These are phyloP conservation scores for Pyricularia grisea DNA, from an alignment of 2,329 filamentous ascomycete species.

Conservation along the genomic window DNA sequence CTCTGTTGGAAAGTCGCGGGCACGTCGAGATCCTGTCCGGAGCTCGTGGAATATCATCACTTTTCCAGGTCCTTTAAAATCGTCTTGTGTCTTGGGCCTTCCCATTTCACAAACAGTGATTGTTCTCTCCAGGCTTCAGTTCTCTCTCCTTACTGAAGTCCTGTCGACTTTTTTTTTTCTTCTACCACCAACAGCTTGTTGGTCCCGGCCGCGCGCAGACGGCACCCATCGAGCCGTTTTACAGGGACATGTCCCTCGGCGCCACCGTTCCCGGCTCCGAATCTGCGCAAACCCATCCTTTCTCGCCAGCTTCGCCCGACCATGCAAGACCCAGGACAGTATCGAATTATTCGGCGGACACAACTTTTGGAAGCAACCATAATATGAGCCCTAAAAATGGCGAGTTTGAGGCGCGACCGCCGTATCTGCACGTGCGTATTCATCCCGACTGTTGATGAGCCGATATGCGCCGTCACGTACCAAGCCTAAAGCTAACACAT, in stretches of 20 bases:
- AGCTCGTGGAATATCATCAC: too few relatives aligned
- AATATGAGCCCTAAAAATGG: constrained; percentile 30
- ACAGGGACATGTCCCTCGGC: neutral
- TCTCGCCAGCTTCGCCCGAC: neutral
- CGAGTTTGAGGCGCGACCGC: constrained; percentile 48
- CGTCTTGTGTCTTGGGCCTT: neutral
- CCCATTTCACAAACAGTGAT: neutral
- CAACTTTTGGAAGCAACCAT: constrained; percentile 10
- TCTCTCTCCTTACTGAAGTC: neutral
- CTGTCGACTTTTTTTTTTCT: neutral
- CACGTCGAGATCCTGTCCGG: neutral
- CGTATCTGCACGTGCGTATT: constrained; percentile 50
- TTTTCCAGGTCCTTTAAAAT: neutral
- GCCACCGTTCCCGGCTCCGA: neutral
- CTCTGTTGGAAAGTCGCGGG: neutral
- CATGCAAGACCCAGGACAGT: neutral
- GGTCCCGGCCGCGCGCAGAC: neutral
- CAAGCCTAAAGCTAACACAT: constrained; percentile 7
- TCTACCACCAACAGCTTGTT: neutral
- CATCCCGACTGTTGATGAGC: neutral
- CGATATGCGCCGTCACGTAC: neutral
- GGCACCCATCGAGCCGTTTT: neutral
- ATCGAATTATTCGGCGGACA: constrained; percentile 10
- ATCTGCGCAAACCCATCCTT: neutral
- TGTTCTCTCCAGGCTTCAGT: neutral